These are phyloP conservation scores for Prunus yedoensis DNA, from an alignment of 331 rosid genomes.

Conservation along the genomic window DNA sequence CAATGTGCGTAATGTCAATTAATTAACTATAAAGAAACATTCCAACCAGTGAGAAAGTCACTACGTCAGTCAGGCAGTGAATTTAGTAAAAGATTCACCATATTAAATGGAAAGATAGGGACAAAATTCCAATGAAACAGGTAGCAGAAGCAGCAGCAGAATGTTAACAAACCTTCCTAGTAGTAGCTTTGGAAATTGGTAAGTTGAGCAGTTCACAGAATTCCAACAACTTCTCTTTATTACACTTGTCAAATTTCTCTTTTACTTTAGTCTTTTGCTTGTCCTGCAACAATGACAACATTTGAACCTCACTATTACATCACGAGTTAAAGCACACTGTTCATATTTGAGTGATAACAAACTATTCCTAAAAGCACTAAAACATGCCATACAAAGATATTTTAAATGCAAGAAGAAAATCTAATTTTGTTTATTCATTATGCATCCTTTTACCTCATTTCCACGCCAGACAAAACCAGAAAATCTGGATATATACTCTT, in stretches of 20 bases:
- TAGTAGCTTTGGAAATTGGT: slow-evolving; percentile 58
- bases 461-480: slow-evolving; percentile 97
- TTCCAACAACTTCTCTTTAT: slow-evolving; percentile 84
- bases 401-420: not conserved
- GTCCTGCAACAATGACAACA: slow-evolving; percentile 54
- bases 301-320: not conserved
- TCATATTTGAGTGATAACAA: not conserved
- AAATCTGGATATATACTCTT: slow-evolving; percentile 87
- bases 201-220: slow-evolving; percentile 82
- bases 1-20: not conserved
- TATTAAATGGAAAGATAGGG: not conserved
- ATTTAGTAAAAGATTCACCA: not conserved
- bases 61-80: not conserved
- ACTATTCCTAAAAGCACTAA: not conserved
- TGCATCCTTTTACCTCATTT: slow-evolving; percentile 55
- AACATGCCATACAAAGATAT: not conserved
- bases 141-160: slow-evolving; percentile 10
- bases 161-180: slow-evolving; percentile 68
- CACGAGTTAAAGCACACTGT: not conserved
- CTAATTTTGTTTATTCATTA: not conserved
- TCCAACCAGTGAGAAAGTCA: not conserved
- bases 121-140: not conserved
- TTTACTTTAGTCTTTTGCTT: slow-evolving; percentile 82
- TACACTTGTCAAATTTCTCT: slow-evolving; percentile 88
- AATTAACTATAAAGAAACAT: not conserved